Conservation (phyloP, 352 stramenopile genomes). For the Aphanomyces invadans region DNA sequence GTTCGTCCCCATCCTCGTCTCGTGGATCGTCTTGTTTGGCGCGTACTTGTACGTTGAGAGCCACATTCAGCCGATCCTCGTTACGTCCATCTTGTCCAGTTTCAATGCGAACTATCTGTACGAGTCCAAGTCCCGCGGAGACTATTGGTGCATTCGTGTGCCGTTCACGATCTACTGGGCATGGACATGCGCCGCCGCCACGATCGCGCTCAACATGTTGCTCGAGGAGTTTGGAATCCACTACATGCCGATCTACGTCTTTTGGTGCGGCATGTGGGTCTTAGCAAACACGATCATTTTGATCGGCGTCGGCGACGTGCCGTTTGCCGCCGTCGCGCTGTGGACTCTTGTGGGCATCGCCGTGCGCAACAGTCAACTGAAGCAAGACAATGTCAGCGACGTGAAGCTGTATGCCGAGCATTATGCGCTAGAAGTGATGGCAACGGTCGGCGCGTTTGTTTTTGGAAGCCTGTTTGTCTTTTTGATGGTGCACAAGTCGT, state of each 20-base stretch:
- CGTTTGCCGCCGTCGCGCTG: constrained; percentile 3
- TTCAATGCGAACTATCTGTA: constrained; percentile 5
- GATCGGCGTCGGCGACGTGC: constrained; percentile 19
- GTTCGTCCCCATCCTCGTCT: background rate
- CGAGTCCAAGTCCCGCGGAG: background rate
- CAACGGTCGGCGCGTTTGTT: constrained; percentile 14
- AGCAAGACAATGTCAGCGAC: background rate
- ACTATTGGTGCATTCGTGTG: constrained; percentile 11
- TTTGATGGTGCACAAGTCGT: constrained; percentile 12
- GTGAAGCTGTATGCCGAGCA: background rate
- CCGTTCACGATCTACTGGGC: constrained; percentile 21
- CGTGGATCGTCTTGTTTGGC: constrained; percentile 9
- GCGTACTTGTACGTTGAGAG: constrained; percentile 14
- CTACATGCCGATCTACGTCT: constrained; percentile 14
- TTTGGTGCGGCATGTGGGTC: constrained; percentile 22
- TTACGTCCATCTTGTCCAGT: constrained; percentile 1
- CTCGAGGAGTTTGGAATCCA: constrained; percentile 7
- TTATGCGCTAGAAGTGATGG: constrained; percentile 17
- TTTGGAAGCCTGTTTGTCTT: constrained; percentile 13
- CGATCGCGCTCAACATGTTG: constrained; percentile 11
- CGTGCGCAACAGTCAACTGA: background rate
- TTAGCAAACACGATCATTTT: constrained; percentile 10
- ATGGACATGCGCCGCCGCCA: constrained; percentile 16
- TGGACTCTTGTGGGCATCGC: constrained; percentile 13
- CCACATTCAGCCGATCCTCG: background rate